Conservation (phyloP, 2,329 filamentous ascomycete genomes). For the Sporothrix mexicana region DNA sequence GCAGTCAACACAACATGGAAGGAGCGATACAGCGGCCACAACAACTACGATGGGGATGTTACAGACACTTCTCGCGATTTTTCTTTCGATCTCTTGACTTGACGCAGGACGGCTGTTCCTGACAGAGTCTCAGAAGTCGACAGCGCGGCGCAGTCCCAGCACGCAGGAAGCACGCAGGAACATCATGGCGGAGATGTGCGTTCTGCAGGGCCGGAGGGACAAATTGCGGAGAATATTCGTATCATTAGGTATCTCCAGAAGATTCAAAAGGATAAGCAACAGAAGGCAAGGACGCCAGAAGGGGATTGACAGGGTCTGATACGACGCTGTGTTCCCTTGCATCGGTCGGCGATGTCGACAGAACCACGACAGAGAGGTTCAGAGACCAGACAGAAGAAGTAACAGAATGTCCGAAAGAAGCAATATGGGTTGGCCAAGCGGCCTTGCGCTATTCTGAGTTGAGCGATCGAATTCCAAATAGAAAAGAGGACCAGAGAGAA, state of each 20-base stretch:
- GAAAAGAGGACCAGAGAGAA: constrained; percentile 8
- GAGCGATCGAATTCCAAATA: constrained; percentile 21
- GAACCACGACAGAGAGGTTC: not conserved
- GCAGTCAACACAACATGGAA: not conserved
- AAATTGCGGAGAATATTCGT: constrained; percentile 18
- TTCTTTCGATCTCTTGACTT: not conserved
- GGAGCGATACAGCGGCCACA: not conserved
- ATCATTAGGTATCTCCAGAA: not conserved
- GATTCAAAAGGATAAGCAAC: not conserved
- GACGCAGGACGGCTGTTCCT: constrained; percentile 27
- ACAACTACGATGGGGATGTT: not conserved
- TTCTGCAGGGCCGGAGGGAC: not conserved
- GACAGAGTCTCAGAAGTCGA: constrained; percentile 27
- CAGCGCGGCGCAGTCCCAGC: constrained; percentile 10
- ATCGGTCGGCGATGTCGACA: not conserved
- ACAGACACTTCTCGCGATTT: not conserved
- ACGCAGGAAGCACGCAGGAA: constrained; percentile 27
- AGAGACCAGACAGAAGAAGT: not conserved
- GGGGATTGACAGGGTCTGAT: constrained; percentile 24
- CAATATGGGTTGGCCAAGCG: constrained; percentile 25
- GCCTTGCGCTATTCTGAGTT: constrained; percentile 6
- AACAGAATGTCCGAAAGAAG: constrained; percentile 21
- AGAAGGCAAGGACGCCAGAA: not conserved
- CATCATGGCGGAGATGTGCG: not conserved
- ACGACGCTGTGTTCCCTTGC: constrained; percentile 27